Base-by-base conservation (phyloP, 495 filamentous ascomycete genomes). In the Lasiosphaeriaceae sp. region DNA sequence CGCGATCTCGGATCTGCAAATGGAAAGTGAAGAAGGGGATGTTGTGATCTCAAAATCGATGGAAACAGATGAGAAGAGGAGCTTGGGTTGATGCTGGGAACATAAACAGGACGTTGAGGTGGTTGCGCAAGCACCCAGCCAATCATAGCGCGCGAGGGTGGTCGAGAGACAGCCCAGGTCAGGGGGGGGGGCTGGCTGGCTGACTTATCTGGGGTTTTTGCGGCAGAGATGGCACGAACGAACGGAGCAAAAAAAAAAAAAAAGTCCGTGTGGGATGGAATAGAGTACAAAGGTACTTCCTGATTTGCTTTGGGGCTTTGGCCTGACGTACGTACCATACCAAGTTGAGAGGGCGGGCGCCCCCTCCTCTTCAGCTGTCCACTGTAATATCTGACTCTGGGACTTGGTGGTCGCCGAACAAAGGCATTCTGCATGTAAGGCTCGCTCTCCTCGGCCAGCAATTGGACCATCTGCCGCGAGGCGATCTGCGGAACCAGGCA, bases 91-190 rank as follows among this genome's bases (percentile, higher is more conserved):
- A 60, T 54, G 65, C 49, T 62, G 54, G 52, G 41, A 60, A 56
- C 55, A 63, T 66, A 60, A 68, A 68, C 55, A 67, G 68, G 66
- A 65, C 58, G 66, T 65, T 65, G 58, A 62, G 65, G 57, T 66
- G 60, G 67, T 71, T 67, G 66, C 65, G 60, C 65, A 68, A 56
- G 53, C 41, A 39, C 34, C 63, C 47, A 44, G 29, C 67, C 67
- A 70, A 70, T 70, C 67, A 70, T 20, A 47, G 34, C 37, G 34
- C 35, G 58, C 56, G 50, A 39, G 48, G 53, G 31, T 29, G 37
- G 45, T 57, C 49, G 53, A 58, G 59, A 56, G 50, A n/a, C 41
- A 59, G 51, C 54, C 61, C 61, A 49, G 54, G 59, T 60, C 56
- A 60, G 65, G 54, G 58, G 61, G n/a, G n/a, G n/a, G n/a, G n/a